Base-by-base conservation (phyloP, 805 yeast species). In the Saccharomycopsis javanensis region DNA sequence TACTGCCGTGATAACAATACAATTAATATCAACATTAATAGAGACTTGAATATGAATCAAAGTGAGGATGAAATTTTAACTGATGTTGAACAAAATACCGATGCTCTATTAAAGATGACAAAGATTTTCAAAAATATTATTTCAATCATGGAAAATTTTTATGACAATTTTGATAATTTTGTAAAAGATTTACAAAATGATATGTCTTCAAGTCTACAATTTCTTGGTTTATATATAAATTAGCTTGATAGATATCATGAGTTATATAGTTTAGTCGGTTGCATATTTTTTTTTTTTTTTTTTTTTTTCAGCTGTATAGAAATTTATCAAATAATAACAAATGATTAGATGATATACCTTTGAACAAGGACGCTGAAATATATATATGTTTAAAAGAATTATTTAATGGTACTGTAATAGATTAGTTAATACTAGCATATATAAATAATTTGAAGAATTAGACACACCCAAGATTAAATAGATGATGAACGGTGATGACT, bases 161-260 rank as follows among this genome's bases (percentile, higher is more conserved):
- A 75, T 57, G 69, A 69, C 2, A 68, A 70, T 20, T 62, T 78
- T 45, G 72, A 71, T 42, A 63, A 67, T 2, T 78, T 84, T 56
- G 72, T 75, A 0, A 74, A 69, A 48, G 88, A 83, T 63, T 68
- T 85, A 55, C 73, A 75, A n/a, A 67, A 71, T 28, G 88, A 84
- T 61, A 73, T 72, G 3, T 76, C 75, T 56, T 67, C 73, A 10
- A 79, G 76, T 27, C 64, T 85, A 54, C 71, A 75, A 54, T 77
- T 70, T 53, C 70, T 85, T 34, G 79, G 85, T 34, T 69, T 64
- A 60, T 56, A 63, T 42, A 61, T 73, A 25, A 61, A 67, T n/a
- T 16, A 42, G 23, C 5, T 18, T 2, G 15, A 35, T 35, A 11
- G 10, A 20, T 2, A 20, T 10, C 15, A 20, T 20, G 48, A 18